Evolutionary conservation across 2,329 filamentous ascomycete genomes (phyloP).

Genomic region (Plectosphaerella cucumerina): DNA sequence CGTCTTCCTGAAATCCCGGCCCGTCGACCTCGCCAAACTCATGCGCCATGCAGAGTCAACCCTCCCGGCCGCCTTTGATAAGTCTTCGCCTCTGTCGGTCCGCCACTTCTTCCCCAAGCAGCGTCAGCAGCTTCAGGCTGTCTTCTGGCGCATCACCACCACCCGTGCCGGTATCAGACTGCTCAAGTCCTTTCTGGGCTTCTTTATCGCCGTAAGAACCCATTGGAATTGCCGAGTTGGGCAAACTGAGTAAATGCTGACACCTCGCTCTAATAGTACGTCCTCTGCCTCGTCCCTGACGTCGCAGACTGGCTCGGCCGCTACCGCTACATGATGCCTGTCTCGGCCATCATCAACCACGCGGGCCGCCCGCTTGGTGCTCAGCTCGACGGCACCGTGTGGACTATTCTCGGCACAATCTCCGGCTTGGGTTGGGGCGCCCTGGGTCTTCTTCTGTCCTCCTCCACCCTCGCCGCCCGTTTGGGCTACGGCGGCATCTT

Average conservation of each 20-base stretch:
- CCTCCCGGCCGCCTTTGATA: constrained; percentile 41
- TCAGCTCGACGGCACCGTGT: constrained; percentile 50
- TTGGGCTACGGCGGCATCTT: constrained; percentile 50
- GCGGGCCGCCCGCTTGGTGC: constrained; percentile 51
- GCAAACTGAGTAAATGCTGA: no score
- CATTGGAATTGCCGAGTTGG: no score
- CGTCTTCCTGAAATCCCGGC: constrained; percentile 38
- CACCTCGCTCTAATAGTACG: constrained; percentile 28
- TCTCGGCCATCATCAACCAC: constrained; percentile 56
- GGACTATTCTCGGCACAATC: constrained; percentile 50
- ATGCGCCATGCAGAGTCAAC: constrained; percentile 36
- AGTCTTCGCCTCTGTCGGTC: constrained; percentile 41
- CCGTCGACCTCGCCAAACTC: constrained; percentile 32
- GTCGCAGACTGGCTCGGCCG: constrained; percentile 46
- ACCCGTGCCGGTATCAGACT: constrained; percentile 48
- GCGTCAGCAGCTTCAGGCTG: constrained; percentile 36
- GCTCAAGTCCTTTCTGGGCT: constrained; percentile 50
- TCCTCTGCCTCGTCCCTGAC: constrained; percentile 47
- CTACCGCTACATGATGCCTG: constrained; percentile 50
- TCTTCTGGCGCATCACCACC: constrained; percentile 35
- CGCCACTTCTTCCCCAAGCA: constrained; percentile 43
- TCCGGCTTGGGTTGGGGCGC: constrained; percentile 52
- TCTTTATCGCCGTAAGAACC: constrained; percentile 37
- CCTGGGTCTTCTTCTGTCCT: constrained; percentile 49
- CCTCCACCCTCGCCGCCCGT: constrained; percentile 39